phyloP scores from a whole-genome alignment of 306 rosid genomes.

The Cucurbita pepo region DNA sequence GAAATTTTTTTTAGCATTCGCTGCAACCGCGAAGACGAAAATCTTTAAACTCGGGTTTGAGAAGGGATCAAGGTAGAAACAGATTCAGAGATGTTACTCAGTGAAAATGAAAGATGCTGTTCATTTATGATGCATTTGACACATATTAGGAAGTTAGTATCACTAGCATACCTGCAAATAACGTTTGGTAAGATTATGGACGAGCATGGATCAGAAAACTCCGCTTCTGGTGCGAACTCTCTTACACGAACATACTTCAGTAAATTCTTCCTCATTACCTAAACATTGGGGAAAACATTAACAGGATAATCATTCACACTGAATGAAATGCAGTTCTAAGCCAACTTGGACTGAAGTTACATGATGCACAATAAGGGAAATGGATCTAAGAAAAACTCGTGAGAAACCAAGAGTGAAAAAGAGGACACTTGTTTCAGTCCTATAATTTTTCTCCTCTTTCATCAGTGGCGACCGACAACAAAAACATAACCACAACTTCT shows the following conservation, averaged over 20 bases:
- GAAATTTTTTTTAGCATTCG: not conserved
- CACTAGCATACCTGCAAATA: constrained; percentile 57
- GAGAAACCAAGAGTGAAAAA: not conserved
- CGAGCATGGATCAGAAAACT: constrained; percentile 37
- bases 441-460: not conserved
- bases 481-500: not conserved
- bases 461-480: not conserved
- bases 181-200: constrained; percentile 69
- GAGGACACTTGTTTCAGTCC: not conserved
- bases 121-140: not conserved
- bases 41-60: not conserved
- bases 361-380: not conserved
- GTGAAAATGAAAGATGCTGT: not conserved
- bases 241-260: constrained; percentile 51
- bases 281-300: constrained; percentile 16
- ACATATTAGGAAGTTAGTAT: not conserved
- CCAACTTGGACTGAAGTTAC: not conserved
- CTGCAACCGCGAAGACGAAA: not conserved
- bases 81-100: not conserved
- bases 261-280: constrained; percentile 80
- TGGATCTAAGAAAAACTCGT: too few species aligned
- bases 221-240: constrained; percentile 94
- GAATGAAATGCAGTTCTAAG: not conserved
- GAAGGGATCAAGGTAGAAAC: not conserved
- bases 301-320: constrained; percentile 10